These are phyloP conservation scores for Rosa lucieae DNA, from an alignment of 306 rosid species.

Conservation along the genomic window DNA sequence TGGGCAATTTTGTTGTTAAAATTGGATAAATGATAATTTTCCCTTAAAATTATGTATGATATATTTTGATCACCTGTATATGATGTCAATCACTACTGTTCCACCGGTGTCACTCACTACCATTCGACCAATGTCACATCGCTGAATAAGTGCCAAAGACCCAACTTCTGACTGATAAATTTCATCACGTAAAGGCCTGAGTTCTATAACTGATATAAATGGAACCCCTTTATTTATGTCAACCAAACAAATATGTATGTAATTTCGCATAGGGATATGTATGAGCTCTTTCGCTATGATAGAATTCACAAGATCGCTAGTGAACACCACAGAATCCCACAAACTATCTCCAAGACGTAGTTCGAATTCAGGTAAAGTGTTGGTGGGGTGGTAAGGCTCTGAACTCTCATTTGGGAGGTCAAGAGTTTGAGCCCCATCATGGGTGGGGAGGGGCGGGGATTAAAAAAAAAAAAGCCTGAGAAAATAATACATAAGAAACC, in stretches of 20 bases:
- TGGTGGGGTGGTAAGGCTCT: too few relatives aligned
- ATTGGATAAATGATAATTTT: too few relatives aligned
- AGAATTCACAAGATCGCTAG: neutral
- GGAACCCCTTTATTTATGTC: slow-evolving; percentile 13
- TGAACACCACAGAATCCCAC: slow-evolving; percentile 31
- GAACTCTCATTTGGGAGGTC: too few relatives aligned
- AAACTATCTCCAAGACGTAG: slow-evolving; percentile 34
- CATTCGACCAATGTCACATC: neutral
- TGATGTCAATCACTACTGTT: neutral
- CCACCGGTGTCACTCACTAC: neutral
- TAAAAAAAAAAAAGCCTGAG: too few relatives aligned
- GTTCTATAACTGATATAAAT: neutral
- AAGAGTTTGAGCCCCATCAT: too few relatives aligned
- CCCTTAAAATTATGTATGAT: too few relatives aligned
- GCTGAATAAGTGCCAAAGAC: accelerated
- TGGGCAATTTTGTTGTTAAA: too few relatives aligned
- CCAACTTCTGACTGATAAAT: neutral
- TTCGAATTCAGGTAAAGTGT: slow-evolving; percentile 38
- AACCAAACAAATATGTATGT: slow-evolving; percentile 20
- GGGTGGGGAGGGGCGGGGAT: too few relatives aligned
- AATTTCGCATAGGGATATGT: slow-evolving; percentile 10
- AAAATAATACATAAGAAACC: too few relatives aligned
- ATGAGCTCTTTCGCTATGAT: slow-evolving; percentile 31
- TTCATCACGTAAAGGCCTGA: neutral
- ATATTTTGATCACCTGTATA: neutral